Evolutionary conservation across 2,329 filamentous ascomycete species (phyloP).

Genomic region (Trichoderma simmonsii): DNA sequence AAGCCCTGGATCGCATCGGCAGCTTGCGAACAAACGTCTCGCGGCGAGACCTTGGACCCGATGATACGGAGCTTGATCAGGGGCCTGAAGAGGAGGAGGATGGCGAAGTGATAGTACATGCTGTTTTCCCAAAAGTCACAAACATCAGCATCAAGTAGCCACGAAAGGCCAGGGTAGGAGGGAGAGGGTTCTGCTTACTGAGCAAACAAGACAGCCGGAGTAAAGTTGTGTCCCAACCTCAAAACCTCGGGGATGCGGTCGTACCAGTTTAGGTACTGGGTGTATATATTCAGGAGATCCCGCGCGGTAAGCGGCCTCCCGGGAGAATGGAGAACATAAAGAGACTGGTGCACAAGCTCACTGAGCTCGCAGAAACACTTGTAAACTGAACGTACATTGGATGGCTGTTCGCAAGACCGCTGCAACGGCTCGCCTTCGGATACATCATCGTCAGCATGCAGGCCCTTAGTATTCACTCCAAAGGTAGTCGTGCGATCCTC

Average conservation of each 20-base stretch:
- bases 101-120: conserved; percentile 69
- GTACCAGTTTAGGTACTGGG: conserved; percentile 70
- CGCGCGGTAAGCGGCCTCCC: conserved; percentile 61
- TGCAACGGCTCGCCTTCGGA: conserved; percentile 49
- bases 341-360: conserved; percentile 68
- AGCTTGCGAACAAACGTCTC: conserved; percentile 62
- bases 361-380: conserved; percentile 69
- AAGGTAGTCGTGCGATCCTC: conserved; percentile 26
- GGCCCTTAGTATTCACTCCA: neutral
- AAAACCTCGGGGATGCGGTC: conserved; percentile 62
- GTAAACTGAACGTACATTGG: conserved; percentile 65
- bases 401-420: conserved; percentile 58
- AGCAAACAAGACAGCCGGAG: conserved; percentile 68
- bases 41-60: conserved; percentile 60
- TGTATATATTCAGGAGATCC: conserved; percentile 62
- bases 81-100: conserved; percentile 71
- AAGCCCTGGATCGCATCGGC: conserved; percentile 58
- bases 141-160: neutral
- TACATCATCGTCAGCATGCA: neutral
- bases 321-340: conserved; percentile 71
- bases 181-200: conserved; percentile 53
- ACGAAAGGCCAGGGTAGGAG: conserved; percentile 7
- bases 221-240: conserved; percentile 64
- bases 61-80: conserved; percentile 64
- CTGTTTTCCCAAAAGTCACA: conserved; percentile 33